phyloP scores from a whole-genome alignment of 2,329 filamentous ascomycete species.

The Ascochyta pisi region DNA sequence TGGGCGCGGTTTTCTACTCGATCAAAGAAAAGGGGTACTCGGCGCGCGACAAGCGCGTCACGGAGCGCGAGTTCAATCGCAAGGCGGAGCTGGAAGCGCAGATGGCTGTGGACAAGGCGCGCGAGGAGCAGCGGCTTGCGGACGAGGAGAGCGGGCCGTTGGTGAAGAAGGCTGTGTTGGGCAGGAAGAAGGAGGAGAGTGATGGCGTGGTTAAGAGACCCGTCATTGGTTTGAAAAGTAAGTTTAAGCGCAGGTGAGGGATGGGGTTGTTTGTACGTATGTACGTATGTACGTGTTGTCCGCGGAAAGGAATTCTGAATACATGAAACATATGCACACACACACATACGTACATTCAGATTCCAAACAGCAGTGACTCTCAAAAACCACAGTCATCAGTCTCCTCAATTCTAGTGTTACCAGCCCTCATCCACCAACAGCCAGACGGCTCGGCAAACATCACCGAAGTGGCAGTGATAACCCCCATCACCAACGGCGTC shows the following conservation, averaged over 20 bases:
- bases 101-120: conserved; percentile 84
- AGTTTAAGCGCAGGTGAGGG: conserved; percentile 27
- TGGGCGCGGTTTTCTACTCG: conserved; percentile 96
- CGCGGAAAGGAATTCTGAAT: too few species aligned
- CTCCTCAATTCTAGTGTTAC: too few species aligned
- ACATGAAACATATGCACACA: too few species aligned
- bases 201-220: conserved; percentile 53
- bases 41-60: conserved; percentile 81
- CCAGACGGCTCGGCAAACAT: neutral
- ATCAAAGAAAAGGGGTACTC: conserved; percentile 98
- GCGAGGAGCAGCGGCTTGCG: conserved; percentile 63
- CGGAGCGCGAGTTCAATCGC: conserved; percentile 88
- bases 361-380: too few species aligned
- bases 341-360: too few species aligned
- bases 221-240: conserved; percentile 36
- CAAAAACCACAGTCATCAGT: too few species aligned
- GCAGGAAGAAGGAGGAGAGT: conserved; percentile 38
- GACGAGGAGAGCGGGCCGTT: conserved; percentile 45
- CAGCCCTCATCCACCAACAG: too few species aligned
- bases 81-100: conserved; percentile 92
- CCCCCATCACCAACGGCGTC: neutral
- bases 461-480: conserved; percentile 6
- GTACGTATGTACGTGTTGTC: too few species aligned
- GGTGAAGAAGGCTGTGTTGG: conserved; percentile 30
- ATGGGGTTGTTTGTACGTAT: too few species aligned